Conservation (phyloP, 2,329 filamentous ascomycete genomes). For the Stagonosporopsis chrysanthemi region DNA sequence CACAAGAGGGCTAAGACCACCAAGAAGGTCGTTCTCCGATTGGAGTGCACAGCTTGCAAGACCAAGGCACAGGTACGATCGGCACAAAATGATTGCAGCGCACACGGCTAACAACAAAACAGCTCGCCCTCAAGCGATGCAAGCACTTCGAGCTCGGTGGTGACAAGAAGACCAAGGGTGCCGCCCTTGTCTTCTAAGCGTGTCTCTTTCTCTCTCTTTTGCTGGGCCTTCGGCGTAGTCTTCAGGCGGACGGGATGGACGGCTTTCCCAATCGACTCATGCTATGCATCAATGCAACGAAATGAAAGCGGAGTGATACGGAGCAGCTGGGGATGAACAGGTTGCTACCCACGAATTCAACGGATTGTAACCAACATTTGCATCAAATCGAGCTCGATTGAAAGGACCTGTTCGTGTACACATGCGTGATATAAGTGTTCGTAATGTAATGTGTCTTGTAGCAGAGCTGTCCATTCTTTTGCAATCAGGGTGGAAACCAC, state of each 20-base stretch:
- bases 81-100: no score
- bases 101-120: conserved; percentile 61
- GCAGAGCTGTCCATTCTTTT: not conserved
- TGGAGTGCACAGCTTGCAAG: conserved; percentile 98
- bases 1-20: conserved; percentile 99
- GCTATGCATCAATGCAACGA: conserved; percentile 40
- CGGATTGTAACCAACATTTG: conserved; percentile 51
- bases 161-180: conserved; percentile 99
- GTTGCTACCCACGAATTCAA: conserved; percentile 46
- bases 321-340: conserved; percentile 43
- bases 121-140: conserved; percentile 99
- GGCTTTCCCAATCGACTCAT: conserved; percentile 46
- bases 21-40: conserved; percentile 99
- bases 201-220: conserved; percentile 55
- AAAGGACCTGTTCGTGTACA: conserved; percentile 28
- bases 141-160: conserved; percentile 99
- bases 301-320: conserved; percentile 38
- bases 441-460: not conserved
- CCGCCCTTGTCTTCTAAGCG: conserved; percentile 98
- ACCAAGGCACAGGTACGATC: conserved; percentile 43
- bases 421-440: not conserved
- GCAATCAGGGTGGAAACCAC: not conserved
- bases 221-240: conserved; percentile 51
- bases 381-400: conserved; percentile 52
- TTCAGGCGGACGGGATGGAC: conserved; percentile 46